Conservation (phyloP, 169 alveolate genomes). For the Plasmodium coatneyi region DNA sequence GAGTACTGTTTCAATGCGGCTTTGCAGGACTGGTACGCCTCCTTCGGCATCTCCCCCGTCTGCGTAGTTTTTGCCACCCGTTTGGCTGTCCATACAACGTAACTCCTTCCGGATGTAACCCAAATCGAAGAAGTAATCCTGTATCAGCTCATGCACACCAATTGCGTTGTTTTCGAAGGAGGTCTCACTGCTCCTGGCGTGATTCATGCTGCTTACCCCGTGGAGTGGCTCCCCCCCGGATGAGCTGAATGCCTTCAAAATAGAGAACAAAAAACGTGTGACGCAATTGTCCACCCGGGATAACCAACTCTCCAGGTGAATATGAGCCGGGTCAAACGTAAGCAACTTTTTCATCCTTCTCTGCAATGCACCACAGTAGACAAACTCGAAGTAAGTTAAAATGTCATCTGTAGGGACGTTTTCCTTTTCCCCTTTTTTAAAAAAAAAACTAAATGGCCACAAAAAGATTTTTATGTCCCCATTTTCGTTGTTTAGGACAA, state of each 20-base stretch:
- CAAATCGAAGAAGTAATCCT: conserved; percentile 45
- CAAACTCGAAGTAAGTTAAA: conserved; percentile 10
- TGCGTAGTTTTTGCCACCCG: background rate
- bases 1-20: conserved; percentile 7
- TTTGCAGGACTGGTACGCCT: background rate
- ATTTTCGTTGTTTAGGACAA: conserved; percentile 29
- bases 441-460: conserved; percentile 73
- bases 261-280: conserved; percentile 36
- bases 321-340: conserved; percentile 17
- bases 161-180: conserved; percentile 3
- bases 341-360: conserved; percentile 21
- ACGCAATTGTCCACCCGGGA: conserved; percentile 1
- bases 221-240: background rate
- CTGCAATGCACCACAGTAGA: conserved; percentile 3
- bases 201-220: background rate
- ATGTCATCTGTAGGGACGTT: background rate
- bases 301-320: conserved; percentile 64
- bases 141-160: conserved; percentile 23
- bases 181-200: background rate
- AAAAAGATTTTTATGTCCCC: conserved; percentile 27
- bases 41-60: background rate
- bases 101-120: conserved; percentile 4
- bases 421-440: conserved; percentile 21
- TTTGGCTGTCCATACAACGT: background rate
- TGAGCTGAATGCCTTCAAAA: conserved; percentile 13